Conservation (phyloP, 2,329 filamentous ascomycete genomes). For the Lizonia empirigonia region DNA sequence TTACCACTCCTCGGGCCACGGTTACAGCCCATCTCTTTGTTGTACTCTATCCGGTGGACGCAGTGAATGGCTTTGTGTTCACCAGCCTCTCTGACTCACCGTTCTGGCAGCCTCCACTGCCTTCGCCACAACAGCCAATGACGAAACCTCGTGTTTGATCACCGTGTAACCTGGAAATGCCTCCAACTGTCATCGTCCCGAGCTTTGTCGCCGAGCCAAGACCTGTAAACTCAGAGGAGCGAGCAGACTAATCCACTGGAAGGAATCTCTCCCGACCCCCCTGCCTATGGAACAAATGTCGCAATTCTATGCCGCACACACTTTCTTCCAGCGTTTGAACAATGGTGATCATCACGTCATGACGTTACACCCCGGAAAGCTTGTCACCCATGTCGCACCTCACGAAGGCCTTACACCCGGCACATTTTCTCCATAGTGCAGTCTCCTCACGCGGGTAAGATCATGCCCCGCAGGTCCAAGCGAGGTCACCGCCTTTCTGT, state of each 20-base stretch:
- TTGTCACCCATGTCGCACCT: slow-evolving; percentile 16
- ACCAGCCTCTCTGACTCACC: slow-evolving; percentile 1
- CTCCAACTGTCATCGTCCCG: slow-evolving; percentile 19
- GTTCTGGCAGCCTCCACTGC: not conserved
- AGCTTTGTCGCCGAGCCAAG: slow-evolving; percentile 20
- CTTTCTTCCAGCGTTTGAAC: slow-evolving; percentile 19
- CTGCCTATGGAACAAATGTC: slow-evolving; percentile 21
- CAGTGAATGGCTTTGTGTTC: not conserved
- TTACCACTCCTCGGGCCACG: slow-evolving; percentile 4
- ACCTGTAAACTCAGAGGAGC: slow-evolving; percentile 10
- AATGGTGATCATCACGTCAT: slow-evolving; percentile 29
- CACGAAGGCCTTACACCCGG: slow-evolving; percentile 16
- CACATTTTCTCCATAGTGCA: slow-evolving; percentile 21
- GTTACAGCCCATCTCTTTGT: slow-evolving; percentile 12
- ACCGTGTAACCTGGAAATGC: slow-evolving; percentile 21
- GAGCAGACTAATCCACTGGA: slow-evolving; percentile 18
- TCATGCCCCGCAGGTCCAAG: slow-evolving; percentile 10
- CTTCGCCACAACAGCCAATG: slow-evolving; percentile 12
- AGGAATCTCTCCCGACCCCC: slow-evolving; percentile 20
- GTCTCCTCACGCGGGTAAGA: slow-evolving; percentile 2
- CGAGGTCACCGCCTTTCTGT: slow-evolving; percentile 32
- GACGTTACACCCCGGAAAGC: slow-evolving; percentile 25
- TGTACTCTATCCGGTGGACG: slow-evolving; percentile 6
- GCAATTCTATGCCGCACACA: slow-evolving; percentile 22
- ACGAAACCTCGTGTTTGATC: slow-evolving; percentile 27